Evolutionary conservation across 257 asterid species (phyloP), one percentile per base, ranked within the genome.

Genomic region (Solanum chiquidenum): DNA sequence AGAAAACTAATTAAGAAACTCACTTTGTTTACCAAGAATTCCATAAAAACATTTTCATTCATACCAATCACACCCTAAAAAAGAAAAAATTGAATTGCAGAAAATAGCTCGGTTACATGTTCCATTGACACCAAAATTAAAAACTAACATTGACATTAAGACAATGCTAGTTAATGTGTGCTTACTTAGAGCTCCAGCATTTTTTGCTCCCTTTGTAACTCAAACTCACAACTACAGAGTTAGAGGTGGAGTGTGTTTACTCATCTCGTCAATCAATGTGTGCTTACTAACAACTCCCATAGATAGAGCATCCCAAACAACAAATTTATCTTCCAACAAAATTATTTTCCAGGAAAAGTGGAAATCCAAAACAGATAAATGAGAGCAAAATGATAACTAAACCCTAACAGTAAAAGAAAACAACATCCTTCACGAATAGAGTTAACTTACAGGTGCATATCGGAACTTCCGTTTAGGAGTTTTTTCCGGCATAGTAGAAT

Each of bases 381-480:
- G 29, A 62, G 2, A 38, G 29, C 13, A 4, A 64, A 64, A 71
- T 71, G n/a, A 16, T 0, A 55, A n/a, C n/a, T 16, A 71, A 71
- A 80, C 85, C 85, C 85, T 80, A 80, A 29, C 27, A 80, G 18
- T 1, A 13, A 27, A 79, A 44, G 2, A 25, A 0, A 2, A 52
- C 21, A 77, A 27, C 62, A 44, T 79, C 83, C 1, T 5, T 12
- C 8, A 73, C 9, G 5, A 20, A 74, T 16, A 74, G 12, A 9
- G 5, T 23, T 23, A 71, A 37, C 86, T 46, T 88, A 95, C 98
- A 82, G 98, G 98, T 73, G 98, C 87, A 89, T 93, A 95, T 25
- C 98, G 98, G 92, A 93, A 88, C 92, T 95, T 96, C 91, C 98
- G 98, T 55, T 88, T 91, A 86, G 94, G 93, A 20, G 92, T 90